Evolutionary conservation across 140 eudicot species (phyloP).

Genomic region (Bidens hawaiensis): DNA sequence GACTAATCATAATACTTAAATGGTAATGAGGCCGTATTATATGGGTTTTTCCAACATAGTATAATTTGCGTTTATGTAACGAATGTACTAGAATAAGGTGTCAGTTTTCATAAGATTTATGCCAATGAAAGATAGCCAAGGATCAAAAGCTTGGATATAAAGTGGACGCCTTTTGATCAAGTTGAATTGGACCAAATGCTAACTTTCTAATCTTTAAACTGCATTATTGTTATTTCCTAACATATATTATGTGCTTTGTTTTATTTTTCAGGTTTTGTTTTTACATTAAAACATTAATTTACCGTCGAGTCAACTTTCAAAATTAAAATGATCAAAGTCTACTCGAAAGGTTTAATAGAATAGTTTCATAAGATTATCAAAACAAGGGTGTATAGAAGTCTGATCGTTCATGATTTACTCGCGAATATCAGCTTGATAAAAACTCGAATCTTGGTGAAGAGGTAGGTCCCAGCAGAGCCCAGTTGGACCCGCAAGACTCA

Average conservation of each 20-base stretch:
- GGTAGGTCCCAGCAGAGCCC: neutral
- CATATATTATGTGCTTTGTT: neutral
- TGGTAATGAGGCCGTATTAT: too few species aligned
- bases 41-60: too few species aligned
- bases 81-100: neutral
- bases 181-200: conserved; percentile 7
- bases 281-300: neutral
- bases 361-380: neutral
- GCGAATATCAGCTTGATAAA: neutral
- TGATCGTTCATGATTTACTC: neutral
- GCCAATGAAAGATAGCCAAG: conserved; percentile 17
- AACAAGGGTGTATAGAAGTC: neutral
- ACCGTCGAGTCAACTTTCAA: neutral
- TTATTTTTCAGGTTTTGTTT: neutral
- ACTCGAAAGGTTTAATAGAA: neutral
- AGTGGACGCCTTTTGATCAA: conserved; percentile 16
- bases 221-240: conserved; percentile 17
- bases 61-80: neutral
- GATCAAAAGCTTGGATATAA: conserved; percentile 24
- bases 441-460: neutral
- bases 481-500: too few species aligned
- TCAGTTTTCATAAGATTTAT: neutral
- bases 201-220: conserved; percentile 1
- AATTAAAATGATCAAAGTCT: neutral
- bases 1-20: too few species aligned